phyloP scores from a whole-genome alignment of 805 yeast genomes.

The Ogataea ramenticola region DNA sequence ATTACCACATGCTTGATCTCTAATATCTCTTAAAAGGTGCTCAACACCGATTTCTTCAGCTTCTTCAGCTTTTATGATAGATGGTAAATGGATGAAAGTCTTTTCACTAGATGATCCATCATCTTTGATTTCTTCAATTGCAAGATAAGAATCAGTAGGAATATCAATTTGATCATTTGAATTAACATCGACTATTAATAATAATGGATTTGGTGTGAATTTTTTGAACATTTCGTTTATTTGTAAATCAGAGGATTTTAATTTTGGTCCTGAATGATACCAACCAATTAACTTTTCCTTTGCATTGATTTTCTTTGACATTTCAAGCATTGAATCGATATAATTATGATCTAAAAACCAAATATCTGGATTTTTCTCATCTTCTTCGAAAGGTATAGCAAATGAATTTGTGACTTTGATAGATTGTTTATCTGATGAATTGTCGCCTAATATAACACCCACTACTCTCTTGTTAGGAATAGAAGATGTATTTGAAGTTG shows the following conservation, averaged over 20 bases:
- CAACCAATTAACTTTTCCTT: conserved; percentile 96
- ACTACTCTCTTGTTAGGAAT: conserved; percentile 67
- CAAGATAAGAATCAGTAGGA: conserved; percentile 92
- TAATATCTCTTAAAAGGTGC: conserved; percentile 85
- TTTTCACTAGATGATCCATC: conserved; percentile 92
- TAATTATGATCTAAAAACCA: conserved; percentile 98
- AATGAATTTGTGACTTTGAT: conserved; percentile 84
- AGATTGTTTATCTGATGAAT: conserved; percentile 33
- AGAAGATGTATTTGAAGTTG: conserved; percentile 7
- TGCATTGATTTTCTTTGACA: conserved; percentile 97
- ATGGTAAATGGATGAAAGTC: conserved; percentile 90
- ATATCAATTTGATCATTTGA: conserved; percentile 74
- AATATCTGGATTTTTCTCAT: conserved; percentile 80
- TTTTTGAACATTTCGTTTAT: conserved; percentile 86
- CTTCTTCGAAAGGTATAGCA: conserved; percentile 98
- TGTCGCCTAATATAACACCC: conserved; percentile 90
- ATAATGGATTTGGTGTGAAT: conserved; percentile 73
- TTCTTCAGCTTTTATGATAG: conserved; percentile 92
- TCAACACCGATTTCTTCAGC: conserved; percentile 99
- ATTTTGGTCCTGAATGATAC: conserved; percentile 97
- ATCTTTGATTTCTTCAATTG: conserved; percentile 91
- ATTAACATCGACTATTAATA: conserved; percentile 86
- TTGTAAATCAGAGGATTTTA: conserved; percentile 79
- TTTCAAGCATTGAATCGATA: conserved; percentile 92
- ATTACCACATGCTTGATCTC: conserved; percentile 95